Percentiles rank a stretch among this genome's conserved stretches.
phyloP scores from a whole-genome alignment of 805 yeast genomes.

The Yarrowia keelungensis region DNA sequence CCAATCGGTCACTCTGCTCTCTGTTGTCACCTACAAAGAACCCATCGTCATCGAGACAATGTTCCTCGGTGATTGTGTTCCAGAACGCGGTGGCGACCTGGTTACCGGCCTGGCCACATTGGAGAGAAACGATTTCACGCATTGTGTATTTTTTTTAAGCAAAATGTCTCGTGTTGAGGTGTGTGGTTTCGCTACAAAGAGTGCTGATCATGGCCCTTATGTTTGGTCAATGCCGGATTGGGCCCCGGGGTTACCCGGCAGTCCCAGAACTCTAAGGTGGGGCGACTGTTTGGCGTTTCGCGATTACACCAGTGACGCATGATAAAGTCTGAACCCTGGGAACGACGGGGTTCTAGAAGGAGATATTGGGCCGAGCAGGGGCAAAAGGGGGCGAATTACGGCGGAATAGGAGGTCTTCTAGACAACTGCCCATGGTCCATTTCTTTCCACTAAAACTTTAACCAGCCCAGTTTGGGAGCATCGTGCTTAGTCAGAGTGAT shows the following conservation, averaged over 20 bases:
- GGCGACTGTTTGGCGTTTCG: slow-evolving; percentile 38
- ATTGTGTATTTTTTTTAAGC: slow-evolving; percentile 41
- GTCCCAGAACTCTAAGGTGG: slow-evolving; percentile 1
- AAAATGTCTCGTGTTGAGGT: too few species aligned
- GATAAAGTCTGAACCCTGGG: background rate
- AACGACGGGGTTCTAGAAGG: too few species aligned
- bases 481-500: background rate
- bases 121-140: slow-evolving; percentile 56
- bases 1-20: slow-evolving; percentile 58
- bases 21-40: slow-evolving; percentile 43
- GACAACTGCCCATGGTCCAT: too few species aligned
- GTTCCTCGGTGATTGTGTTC: slow-evolving; percentile 52
- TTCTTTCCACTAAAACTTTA: slow-evolving; percentile 8
- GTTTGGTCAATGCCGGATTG: slow-evolving; percentile 30
- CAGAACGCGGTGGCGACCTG: slow-evolving; percentile 54
- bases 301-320: slow-evolving; percentile 8
- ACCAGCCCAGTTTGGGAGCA: slow-evolving; percentile 15
- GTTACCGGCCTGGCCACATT: slow-evolving; percentile 57
- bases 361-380: too few species aligned
- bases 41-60: slow-evolving; percentile 50
- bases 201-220: slow-evolving; percentile 20
- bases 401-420: too few species aligned
- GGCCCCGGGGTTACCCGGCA: slow-evolving; percentile 26
- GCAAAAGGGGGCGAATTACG: too few species aligned
- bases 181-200: background rate